Evolutionary conservation across 345 rosid species (phyloP).

Genomic region (Gossypioides kirkii): DNA sequence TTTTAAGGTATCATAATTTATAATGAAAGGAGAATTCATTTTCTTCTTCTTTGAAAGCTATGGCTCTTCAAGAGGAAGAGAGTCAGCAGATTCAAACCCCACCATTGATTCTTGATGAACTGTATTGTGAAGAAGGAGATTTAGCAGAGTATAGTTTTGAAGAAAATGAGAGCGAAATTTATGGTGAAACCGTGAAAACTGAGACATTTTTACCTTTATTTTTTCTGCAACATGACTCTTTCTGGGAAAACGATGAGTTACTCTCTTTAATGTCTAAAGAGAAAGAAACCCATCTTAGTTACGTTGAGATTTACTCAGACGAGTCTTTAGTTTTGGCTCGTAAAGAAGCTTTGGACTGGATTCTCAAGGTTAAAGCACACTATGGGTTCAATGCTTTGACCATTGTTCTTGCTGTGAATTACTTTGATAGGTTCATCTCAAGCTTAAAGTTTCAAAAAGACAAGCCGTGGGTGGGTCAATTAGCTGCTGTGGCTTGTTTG

Average conservation of each 20-base stretch:
- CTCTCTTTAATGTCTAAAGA: constrained; percentile 50
- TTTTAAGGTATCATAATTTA: constrained; percentile 30
- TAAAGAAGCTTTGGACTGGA: constrained; percentile 69
- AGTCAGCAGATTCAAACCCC: constrained; percentile 29
- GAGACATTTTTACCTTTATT: constrained; percentile 37
- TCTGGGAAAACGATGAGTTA: constrained; percentile 66
- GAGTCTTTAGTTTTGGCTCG: constrained; percentile 42
- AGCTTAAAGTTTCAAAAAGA: constrained; percentile 48
- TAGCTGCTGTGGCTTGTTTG: constrained; percentile 78
- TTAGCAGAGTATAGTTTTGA: constrained; percentile 17
- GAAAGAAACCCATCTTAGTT: constrained; percentile 37
- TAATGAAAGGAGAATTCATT: constrained; percentile 46
- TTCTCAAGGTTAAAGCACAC: constrained; percentile 55
- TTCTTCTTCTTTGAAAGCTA: constrained; percentile 56
- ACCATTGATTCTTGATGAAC: constrained; percentile 44
- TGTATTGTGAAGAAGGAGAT: constrained; percentile 67
- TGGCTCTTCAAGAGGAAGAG: constrained; percentile 53
- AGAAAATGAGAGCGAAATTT: constrained; percentile 21
- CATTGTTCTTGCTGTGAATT: constrained; percentile 69
- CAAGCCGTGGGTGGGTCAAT: constrained; percentile 94
- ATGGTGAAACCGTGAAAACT: constrained; percentile 25
- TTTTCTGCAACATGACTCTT: constrained; percentile 45
- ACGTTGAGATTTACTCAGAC: constrained; percentile 27
- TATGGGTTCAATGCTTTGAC: constrained; percentile 67
- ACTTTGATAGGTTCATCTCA: constrained; percentile 75